Base-by-base conservation (phyloP, 106 monocot species). In the Acorus gramineus region DNA sequence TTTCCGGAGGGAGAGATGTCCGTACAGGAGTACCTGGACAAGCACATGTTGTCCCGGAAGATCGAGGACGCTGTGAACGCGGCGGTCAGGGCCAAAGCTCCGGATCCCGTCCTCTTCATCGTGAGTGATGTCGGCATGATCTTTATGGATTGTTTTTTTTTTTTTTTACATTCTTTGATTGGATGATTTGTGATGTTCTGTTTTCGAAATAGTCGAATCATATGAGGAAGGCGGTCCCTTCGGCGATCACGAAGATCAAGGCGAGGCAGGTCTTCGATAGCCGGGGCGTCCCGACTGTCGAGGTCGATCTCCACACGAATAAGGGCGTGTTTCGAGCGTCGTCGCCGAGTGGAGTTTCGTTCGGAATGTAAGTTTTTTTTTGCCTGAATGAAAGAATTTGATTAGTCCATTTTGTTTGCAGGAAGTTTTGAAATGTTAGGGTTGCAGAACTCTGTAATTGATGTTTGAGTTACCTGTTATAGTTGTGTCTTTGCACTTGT, bases 11-110 rank as follows among this genome's bases (percentile, higher is more conserved):
- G 44, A 49, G 62, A 60, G 52, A 89, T 86, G 90, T 96, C 95
- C 63, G 87, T 96, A 49, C 95, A 96, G 87, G 91, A 96, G 76
- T 96, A 96, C 66, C 74, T 96, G 45, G 87, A 90, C 79, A 87
- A 91, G 79, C 82, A 91, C 73, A 52, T 79, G 79, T 82, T 96
- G 11, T 80, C 95, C 43, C 82, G 95, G 42, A 90, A 82, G 90
- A 91, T 96, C 73, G 95, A 96, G 76, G 91, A 96, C 63, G 91
- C 95, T 61, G 95, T 96, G 64, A 96, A 91, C 74, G 95, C 95
- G 2, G 95, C 95, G 2, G 95, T 96, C 61, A 70, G 91, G 63
- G 87, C 96, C 49, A 96, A 96, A 64, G 57, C 96, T 6, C 46
- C 85, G 46, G 95, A 96, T 76, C 95, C 95, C 53, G 78, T 91